Evolutionary conservation across 1,139 yeast species (phyloP), one percentile per base, ranked within the genome.

Genomic region (Yamadazyma diospyri): DNA sequence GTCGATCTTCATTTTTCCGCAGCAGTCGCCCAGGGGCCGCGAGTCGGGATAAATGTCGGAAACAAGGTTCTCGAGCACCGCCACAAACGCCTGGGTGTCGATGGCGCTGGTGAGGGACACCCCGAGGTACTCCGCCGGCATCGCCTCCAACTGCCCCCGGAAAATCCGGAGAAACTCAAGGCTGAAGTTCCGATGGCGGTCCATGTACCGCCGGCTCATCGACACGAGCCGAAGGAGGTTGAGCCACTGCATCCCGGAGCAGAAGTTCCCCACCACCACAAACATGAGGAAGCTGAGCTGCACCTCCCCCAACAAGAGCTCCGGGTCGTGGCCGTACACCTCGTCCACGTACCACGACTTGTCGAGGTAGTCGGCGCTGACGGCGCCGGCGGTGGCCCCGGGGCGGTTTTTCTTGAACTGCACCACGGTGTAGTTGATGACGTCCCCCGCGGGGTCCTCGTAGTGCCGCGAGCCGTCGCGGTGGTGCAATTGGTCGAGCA

Each of bases 211-310:
- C 22, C 38, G 39, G 33, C 57, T 42, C 50, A 47, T 50, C 57
- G 56, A 62, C 2, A 53, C 27, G 14, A 59, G 39, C 14, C 37
- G 43, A 10, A 59, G 33, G 7, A 59, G 30, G 15, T 46, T 50
- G 12, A 51, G 32, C 64, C 64, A 59, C 36, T 59, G 64, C 3
- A 54, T 40, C n/a, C 55, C 55, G 2, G 62, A 57, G 31, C 60
- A 55, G 30, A 55, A 48, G 33, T 55, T 59, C 2, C 63, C 62
- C 14, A 58, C 37, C 3, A 57, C 37, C 0, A 59, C 41, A 30
- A 57, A 59, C 30, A 48, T 45, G 2, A 56, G 24, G 26, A 52
- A 58, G n/a, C 51, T 36, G 5, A 57, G 25, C 37, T 59, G 58
- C 6, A 58, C 27, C 37, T 59, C 64, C 2, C 54, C 63, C 4